These are phyloP conservation scores for Mallotus japonicus DNA, from an alignment of 441 rosid genomes.

Conservation along the genomic window DNA sequence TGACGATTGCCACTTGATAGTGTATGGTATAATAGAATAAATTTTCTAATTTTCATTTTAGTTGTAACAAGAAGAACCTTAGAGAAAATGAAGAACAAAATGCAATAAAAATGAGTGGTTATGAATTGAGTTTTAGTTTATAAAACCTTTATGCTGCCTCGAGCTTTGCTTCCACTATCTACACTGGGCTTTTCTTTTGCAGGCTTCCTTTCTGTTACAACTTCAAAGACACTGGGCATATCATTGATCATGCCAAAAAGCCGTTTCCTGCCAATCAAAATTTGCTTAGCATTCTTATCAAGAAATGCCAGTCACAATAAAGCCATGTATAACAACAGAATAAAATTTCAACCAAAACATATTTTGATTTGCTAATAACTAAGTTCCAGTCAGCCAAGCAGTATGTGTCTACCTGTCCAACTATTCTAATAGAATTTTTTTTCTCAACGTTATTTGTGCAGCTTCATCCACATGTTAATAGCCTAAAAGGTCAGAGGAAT, in stretches of 20 bases:
- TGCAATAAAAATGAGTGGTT: not conserved
- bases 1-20: not conserved
- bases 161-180: slow-evolving; percentile 36
- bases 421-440: not conserved
- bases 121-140: not conserved
- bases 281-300: not conserved
- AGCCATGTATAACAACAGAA: not conserved
- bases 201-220: slow-evolving; percentile 62
- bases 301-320: slow-evolving; percentile 2
- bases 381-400: not conserved
- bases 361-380: slow-evolving; percentile 9
- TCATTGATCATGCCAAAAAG: slow-evolving; percentile 78
- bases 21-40: not conserved
- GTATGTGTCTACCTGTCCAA: not conserved
- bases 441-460: not conserved
- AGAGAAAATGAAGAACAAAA: not conserved
- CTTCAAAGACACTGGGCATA: slow-evolving; percentile 77
- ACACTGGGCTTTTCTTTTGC: slow-evolving; percentile 59
- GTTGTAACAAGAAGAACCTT: not conserved
- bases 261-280: slow-evolving; percentile 52
- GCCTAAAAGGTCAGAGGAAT: not conserved
- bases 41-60: not conserved
- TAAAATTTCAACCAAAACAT: not conserved
- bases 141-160: slow-evolving; percentile 65
- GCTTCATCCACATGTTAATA: not conserved